Evolutionary conservation across 2,329 filamentous ascomycete species (phyloP).

Genomic region (Monosporascus sp.): DNA sequence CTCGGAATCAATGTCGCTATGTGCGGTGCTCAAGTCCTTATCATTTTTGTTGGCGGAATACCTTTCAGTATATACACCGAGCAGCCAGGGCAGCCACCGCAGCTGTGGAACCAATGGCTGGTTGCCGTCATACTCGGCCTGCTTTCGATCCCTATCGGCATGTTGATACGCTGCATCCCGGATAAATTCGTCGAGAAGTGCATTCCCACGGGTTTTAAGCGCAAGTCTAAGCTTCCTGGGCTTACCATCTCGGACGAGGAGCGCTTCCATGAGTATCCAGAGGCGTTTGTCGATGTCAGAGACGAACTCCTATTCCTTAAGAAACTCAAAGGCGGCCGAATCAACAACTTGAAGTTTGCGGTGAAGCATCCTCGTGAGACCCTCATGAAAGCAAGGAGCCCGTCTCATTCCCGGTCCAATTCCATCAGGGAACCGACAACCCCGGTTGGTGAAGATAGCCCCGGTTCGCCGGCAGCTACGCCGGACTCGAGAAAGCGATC

Average conservation of each 20-base stretch:
- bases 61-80: constrained; percentile 83
- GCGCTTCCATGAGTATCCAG: constrained; percentile 62
- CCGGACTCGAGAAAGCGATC: constrained; percentile 61
- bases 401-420: constrained; percentile 59
- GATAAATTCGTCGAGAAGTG: constrained; percentile 58
- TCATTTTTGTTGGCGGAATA: constrained; percentile 77
- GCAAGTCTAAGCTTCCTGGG: constrained; percentile 43
- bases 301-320: constrained; percentile 79
- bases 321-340: constrained; percentile 72
- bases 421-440: constrained; percentile 58
- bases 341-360: constrained; percentile 76
- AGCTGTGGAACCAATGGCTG: constrained; percentile 77
- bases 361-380: constrained; percentile 70
- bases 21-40: constrained; percentile 83
- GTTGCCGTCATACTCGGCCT: constrained; percentile 79
- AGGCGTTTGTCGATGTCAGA: constrained; percentile 67
- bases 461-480: constrained; percentile 43
- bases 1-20: constrained; percentile 79
- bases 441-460: constrained; percentile 53
- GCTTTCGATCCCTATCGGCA: constrained; percentile 79
- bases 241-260: constrained; percentile 63
- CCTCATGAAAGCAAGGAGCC: constrained; percentile 58
- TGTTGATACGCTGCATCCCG: constrained; percentile 76
- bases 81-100: no score
- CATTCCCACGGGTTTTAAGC: constrained; percentile 50